A percentile compares a stretch with the other conserved stretches of the same genome.
Conservation (phyloP, 2,329 filamentous ascomycete genomes). For the Botrytis fabae region DNA sequence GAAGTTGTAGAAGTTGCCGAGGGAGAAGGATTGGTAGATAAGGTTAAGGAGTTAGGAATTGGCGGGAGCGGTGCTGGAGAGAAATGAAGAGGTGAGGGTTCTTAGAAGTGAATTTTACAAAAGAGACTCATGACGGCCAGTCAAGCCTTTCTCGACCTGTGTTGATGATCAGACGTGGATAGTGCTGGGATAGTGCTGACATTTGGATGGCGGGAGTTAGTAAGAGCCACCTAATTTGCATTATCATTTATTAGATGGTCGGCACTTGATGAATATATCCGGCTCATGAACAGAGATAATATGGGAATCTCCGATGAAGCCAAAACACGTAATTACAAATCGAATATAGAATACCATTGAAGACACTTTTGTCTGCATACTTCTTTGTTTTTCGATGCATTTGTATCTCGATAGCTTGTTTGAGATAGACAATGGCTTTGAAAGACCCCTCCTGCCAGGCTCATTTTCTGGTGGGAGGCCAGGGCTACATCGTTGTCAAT, state of each 20-base stretch:
- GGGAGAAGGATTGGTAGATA: constrained; percentile 1
- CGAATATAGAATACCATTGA: not conserved
- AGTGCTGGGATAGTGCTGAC: too few relatives aligned
- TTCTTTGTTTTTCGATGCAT: not conserved
- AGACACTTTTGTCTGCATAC: not conserved
- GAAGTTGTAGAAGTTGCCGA: constrained; percentile 15
- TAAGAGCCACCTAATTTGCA: not conserved
- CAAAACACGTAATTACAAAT: not conserved
- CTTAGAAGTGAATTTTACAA: not conserved
- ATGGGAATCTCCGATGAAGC: not conserved
- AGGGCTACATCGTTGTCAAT: not conserved
- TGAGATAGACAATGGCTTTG: not conserved
- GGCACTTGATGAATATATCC: not conserved
- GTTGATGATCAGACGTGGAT: too few relatives aligned
- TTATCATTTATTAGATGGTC: not conserved
- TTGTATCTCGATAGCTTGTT: not conserved
- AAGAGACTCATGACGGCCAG: too few relatives aligned
- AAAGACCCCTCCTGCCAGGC: not conserved
- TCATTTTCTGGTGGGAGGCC: not conserved
- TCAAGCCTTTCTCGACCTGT: not conserved
- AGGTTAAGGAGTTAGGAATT: constrained; percentile 7
- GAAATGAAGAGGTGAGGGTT: not conserved
- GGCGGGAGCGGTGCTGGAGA: not conserved
- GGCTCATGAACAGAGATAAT: not conserved
- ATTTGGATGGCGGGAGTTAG: not conserved